Evolutionary conservation across 2,329 filamentous ascomycete genomes (phyloP).

Genomic region (Simplicillium aogashimaense): DNA sequence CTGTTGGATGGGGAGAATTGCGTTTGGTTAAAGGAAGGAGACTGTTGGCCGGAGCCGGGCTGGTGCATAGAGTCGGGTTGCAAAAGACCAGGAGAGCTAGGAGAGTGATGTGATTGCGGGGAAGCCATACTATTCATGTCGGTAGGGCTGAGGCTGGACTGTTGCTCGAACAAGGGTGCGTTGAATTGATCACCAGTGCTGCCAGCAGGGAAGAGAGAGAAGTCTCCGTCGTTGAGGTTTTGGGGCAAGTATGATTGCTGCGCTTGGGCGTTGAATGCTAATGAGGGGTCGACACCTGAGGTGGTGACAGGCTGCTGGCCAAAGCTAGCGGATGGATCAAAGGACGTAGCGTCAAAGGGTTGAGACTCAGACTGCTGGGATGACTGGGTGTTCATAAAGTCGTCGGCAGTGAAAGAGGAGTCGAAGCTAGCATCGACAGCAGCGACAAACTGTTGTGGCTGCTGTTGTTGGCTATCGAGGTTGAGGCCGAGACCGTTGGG

Average conservation of each 20-base stretch:
- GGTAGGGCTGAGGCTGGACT: conserved; percentile 27
- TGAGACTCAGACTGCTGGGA: conserved; percentile 21
- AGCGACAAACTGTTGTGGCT: conserved; percentile 29
- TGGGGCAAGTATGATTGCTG: conserved; percentile 39
- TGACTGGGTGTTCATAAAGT: conserved; percentile 25
- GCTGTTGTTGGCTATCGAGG: conserved; percentile 33
- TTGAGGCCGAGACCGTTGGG: conserved; percentile 47
- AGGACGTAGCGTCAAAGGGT: conserved; percentile 23
- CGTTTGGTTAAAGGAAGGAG: conserved; percentile 44
- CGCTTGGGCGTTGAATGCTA: conserved; percentile 30
- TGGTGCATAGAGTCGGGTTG: conserved; percentile 38
- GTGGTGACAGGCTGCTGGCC: conserved; percentile 28
- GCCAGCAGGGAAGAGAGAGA: conserved; percentile 53
- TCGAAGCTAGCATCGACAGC: conserved; percentile 35
- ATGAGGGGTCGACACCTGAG: conserved; percentile 20
- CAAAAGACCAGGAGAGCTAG: conserved; percentile 45
- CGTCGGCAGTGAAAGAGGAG: conserved; percentile 35
- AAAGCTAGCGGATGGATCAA: conserved; percentile 33
- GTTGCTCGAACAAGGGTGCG: conserved; percentile 47
- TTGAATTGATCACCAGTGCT: conserved; percentile 48
- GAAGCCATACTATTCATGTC: conserved; percentile 45
- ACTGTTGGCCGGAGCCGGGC: conserved; percentile 41
- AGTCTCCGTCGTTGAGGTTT: conserved; percentile 46
- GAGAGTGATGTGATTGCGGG: conserved; percentile 44
- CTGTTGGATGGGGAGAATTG: conserved; percentile 42